Base-by-base conservation (phyloP, 495 filamentous ascomycete genomes). In the Daldinia bambusicola region DNA sequence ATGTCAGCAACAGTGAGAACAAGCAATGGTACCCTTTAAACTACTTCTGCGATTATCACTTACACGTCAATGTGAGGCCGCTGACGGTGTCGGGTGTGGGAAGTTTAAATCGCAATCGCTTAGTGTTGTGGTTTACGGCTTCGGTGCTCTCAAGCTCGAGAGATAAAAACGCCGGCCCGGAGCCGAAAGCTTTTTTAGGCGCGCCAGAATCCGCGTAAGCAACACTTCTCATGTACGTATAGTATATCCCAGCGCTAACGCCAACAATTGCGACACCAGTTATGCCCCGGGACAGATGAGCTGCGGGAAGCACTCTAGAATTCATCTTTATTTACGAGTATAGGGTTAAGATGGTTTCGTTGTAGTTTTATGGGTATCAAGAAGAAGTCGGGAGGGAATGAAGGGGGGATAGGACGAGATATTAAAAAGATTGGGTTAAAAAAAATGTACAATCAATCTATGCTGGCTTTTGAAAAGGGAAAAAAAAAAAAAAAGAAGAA, bases 41-140 rank as follows among this genome's bases (percentile, higher is more conserved):
- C n/a, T n/a, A n/a, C n/a, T n/a, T n/a, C n/a, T n/a, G n/a, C n/a
- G n/a, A n/a, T n/a, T n/a, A n/a, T n/a, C n/a, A 71, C 82, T 70
- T 76, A 87, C 85, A 89, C 5, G 85, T 86, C 41, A 89, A 78
- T 2, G 74, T 48, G 4, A 90, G 70, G 1, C 89, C 89, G 69
- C 84, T 87, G 36, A 78, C 72, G 7, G 78, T 75, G 16, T 80
- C 70, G n/a, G 76, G 50, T 18, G 85, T 80, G 0, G 89, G 88
- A 8, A 90, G 81, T 64, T 86, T 85, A 51, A 92, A 92, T 4
- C 86, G 82, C 55, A 92, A 76, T 37, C 83, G 82, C 73, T 90
- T 91, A 4, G 88, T 90, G 67, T 92, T 89, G 77, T 89, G 87
- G 73, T 88, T 91, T 57, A 91, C 82, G 1, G 78, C 67, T 70